phyloP scores from a whole-genome alignment of 2,329 filamentous ascomycete species.

The Claviceps sp. region DNA sequence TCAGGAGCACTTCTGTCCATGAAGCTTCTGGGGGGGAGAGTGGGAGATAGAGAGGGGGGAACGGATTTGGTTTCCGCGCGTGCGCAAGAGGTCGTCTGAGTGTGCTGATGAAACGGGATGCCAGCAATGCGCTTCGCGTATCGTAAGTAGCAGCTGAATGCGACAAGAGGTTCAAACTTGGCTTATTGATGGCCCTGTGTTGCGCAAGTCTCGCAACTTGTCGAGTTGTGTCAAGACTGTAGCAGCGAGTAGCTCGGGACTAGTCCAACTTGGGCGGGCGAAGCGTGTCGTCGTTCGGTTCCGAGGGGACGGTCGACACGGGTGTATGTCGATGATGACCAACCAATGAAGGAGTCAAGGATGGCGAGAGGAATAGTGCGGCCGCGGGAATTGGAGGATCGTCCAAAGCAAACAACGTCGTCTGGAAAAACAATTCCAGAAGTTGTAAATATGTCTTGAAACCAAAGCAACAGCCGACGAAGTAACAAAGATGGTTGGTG shows the following conservation, averaged over 20 bases:
- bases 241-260: not conserved
- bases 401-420: too few species aligned
- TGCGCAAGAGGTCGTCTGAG: too few species aligned
- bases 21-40: conserved; percentile 16
- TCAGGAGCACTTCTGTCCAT: conserved; percentile 55
- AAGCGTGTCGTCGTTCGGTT: not conserved
- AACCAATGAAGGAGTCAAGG: not conserved
- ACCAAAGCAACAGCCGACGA: not conserved
- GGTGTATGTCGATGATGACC: not conserved
- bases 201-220: too few species aligned
- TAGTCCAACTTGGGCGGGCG: not conserved
- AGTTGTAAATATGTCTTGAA: not conserved
- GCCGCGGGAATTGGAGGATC: too few species aligned
- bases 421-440: not conserved
- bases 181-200: too few species aligned
- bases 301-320: not conserved
- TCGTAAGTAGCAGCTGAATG: not conserved
- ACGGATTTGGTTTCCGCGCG: not conserved
- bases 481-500: not conserved
- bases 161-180: not conserved
- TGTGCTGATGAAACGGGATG: too few species aligned
- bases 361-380: too few species aligned
- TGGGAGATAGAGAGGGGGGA: conserved; percentile 9
- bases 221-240: too few species aligned
- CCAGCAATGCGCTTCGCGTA: too few species aligned